Conservation (phyloP, 331 rosid species). For the Spiraea crenata region DNA sequence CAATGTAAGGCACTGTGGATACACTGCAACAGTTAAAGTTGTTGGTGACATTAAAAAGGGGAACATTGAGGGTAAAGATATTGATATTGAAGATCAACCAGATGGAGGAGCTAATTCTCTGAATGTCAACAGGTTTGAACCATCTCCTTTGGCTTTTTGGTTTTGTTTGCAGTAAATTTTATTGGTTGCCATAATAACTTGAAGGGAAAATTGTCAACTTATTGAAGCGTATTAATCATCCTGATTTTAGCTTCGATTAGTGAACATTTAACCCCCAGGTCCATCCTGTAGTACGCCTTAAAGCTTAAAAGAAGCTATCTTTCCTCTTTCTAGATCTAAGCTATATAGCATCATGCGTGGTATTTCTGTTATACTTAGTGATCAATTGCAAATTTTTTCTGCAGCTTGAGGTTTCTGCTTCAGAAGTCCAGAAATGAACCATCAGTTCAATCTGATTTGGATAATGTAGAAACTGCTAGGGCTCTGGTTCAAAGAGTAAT, state of each 20-base stretch:
- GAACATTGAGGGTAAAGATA: conserved; percentile 51
- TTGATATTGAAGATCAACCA: conserved; percentile 74
- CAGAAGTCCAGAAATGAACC: conserved; percentile 51
- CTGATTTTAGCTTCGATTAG: neutral
- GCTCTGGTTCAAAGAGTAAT: conserved; percentile 50
- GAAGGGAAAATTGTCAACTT: neutral
- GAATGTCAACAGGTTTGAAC: conserved; percentile 76
- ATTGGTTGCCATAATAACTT: neutral
- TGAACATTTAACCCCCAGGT: neutral
- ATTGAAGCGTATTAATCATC: neutral
- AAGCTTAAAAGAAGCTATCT: neutral
- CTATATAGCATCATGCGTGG: neutral
- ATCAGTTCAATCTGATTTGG: conserved; percentile 35
- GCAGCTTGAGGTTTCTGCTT: conserved; percentile 83
- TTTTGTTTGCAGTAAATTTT: neutral
- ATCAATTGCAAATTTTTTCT: conserved; percentile 22
- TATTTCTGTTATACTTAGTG: conserved; percentile 8
- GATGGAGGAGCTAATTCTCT: conserved; percentile 96
- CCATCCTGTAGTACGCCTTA: neutral
- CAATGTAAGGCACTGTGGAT: conserved; percentile 78
- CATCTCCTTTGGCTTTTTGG: neutral
- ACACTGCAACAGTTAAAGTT: conserved; percentile 71
- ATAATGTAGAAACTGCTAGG: conserved; percentile 45
- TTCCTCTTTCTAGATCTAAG: neutral
- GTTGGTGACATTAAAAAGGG: conserved; percentile 55